phyloP scores from a whole-genome alignment of 1,284 basidiomycete species.

The Tylopilus sp. region DNA sequence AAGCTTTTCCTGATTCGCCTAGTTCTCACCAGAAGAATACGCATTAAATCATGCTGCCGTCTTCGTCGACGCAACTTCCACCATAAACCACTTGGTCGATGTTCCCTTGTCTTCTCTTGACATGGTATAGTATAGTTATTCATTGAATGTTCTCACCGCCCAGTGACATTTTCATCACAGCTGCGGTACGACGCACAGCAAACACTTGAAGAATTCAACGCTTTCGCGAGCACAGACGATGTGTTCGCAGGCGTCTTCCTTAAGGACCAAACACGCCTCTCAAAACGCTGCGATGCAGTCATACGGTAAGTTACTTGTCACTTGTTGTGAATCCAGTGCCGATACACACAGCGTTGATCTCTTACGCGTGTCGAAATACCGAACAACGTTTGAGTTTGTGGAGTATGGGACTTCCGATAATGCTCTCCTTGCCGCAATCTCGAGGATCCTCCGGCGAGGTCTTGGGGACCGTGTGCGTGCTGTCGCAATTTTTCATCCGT shows the following conservation, averaged over 20 bases:
- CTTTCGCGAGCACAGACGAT: conserved; percentile 46
- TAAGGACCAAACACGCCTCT: conserved; percentile 59
- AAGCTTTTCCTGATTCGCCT: conserved; percentile 7
- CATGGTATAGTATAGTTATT: conserved; percentile 47
- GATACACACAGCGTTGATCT: conserved; percentile 55
- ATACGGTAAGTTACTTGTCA: conserved; percentile 45
- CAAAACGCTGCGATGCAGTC: conserved; percentile 63
- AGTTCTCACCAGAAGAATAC: conserved; percentile 61
- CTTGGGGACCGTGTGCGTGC: conserved; percentile 68
- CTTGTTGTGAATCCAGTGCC: background rate
- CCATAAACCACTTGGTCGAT: conserved; percentile 77
- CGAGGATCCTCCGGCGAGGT: conserved; percentile 57
- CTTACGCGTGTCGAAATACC: conserved; percentile 46
- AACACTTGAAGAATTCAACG: conserved; percentile 63
- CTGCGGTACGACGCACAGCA: conserved; percentile 72
- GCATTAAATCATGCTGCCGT: conserved; percentile 46
- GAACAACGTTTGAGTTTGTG: conserved; percentile 44
- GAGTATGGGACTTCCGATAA: conserved; percentile 61
- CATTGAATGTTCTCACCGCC: background rate
- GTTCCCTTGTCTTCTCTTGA: conserved; percentile 71
- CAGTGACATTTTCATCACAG: conserved; percentile 38
- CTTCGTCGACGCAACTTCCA: conserved; percentile 80
- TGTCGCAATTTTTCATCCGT: conserved; percentile 53
- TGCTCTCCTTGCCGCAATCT: conserved; percentile 55
- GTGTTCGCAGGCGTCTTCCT: conserved; percentile 77